Evolutionary conservation across 306 rosid species (phyloP), one percentile per base, ranked within the genome.

Genomic region (Aeschynomene evenia): DNA sequence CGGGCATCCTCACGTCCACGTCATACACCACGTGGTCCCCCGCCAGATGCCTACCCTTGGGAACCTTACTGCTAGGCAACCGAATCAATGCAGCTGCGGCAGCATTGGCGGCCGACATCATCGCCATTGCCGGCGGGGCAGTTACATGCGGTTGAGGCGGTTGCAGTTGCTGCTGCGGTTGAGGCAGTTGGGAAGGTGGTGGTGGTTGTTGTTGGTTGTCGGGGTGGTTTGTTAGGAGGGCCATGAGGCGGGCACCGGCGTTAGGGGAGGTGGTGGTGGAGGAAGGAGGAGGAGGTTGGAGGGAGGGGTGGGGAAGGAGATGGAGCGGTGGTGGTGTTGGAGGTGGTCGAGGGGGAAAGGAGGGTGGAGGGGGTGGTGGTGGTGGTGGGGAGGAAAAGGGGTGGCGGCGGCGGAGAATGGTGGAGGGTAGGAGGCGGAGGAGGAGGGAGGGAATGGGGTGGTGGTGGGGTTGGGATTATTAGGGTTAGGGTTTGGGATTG

Each of bases 181-280:
- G 82, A 1, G 9, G 43, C 0, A 72, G 34, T 7, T 11, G 21
- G 1, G 53, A 79, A 53, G 70, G 40, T 10, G 15, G 9, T 45
- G n/a, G 51, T 45, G n/a, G 49, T 42, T 42, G 49, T 42, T 45
- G 51, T 45, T 45, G 51, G 51, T 45, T 21, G 21, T n/a, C n/a
- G n/a, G n/a, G n/a, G n/a, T 79, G 20, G 84, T 78, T 16, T 23
- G 84, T 82, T 22, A 93, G 86, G 22, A 90, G 83, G 1, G 96
- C 98, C 98, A 90, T 93, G 80, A 90, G 82, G 59, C 96, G 76
- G 16, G 96, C 96, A 7, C 96, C 96, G 5, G 96, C 92, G 73
- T 81, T 86, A 42, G 94, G 88, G 34, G 54, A 40, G 26, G 16
- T 68, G 85, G 22, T 80, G 90, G 71, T 87, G 84, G 39, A 74